Base-by-base conservation (phyloP, 257 asterid genomes). In the Buddleja alternifolia region DNA sequence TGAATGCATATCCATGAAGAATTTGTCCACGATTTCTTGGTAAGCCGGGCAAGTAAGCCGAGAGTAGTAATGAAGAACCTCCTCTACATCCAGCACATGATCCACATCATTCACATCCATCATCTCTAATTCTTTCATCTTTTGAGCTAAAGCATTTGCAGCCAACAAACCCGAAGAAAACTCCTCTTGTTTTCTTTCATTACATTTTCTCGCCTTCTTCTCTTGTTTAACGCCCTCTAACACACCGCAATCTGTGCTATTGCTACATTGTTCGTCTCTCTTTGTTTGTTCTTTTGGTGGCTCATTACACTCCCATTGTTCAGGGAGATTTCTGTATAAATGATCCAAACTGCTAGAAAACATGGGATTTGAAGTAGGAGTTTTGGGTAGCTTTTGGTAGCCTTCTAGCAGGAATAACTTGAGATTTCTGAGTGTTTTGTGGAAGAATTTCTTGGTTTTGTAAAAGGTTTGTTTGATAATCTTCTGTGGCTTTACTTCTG, bases 31-130 rank as follows among this genome's bases (percentile, higher is more conserved):
- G 2, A 19, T 14, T 19, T 46, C 53, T 8, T 6, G 17, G 17
- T 85, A 91, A 70, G 78, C 76, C 9, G 95, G 95, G 80, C 92
- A 74, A 48, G 70, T 92, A 17, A 92, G 92, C 12, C 80, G 74
- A 34, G 90, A 84, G 75, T 92, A 89, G 83, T 75, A 73, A 70
- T 89, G 88, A 24, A 92, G 80, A 59, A 84, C 97, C 77, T 92
- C 98, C 69, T 90, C 96, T 37, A 92, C 70, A 67, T 92, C 98
- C 75, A 83, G 36, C 58, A 77, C 86, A 58, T 92, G 94, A 76
- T 92, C 96, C 41, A 67, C 75, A 36, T 87, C 88, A 41, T 73
- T 73, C 76, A 66, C 75, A 45, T 89, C 95, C 84, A 85, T 73
- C 98, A 87, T 84, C 75, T 87, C 96, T 10, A 89, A 56, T 60